Conservation (phyloP, 192 early-diverging fungal genomes). For the Coemansia erecta region DNA sequence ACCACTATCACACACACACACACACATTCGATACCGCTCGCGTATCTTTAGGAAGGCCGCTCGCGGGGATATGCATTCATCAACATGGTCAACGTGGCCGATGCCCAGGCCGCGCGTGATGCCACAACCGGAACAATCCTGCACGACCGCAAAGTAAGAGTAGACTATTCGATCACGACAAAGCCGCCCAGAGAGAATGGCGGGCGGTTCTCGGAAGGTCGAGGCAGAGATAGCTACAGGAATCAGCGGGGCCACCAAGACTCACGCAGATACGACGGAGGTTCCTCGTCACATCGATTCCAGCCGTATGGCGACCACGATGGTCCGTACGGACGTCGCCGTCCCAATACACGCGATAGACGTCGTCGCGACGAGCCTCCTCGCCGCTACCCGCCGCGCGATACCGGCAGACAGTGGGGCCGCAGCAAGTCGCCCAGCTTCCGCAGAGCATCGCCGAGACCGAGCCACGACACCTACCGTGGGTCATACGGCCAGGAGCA, state of each 20-base stretch:
- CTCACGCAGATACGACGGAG: slow-evolving; percentile 2
- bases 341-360: slow-evolving; percentile 38
- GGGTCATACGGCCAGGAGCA: slow-evolving; percentile 4
- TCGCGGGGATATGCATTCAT: slow-evolving; percentile 47
- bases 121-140: slow-evolving; percentile 20
- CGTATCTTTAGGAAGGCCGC: slow-evolving; percentile 33
- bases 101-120: slow-evolving; percentile 35
- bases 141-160: slow-evolving; percentile 43
- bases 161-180: slow-evolving; percentile 45
- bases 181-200: slow-evolving; percentile 7
- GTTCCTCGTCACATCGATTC: neutral
- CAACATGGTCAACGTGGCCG: slow-evolving; percentile 33
- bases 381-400: slow-evolving; percentile 8
- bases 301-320: slow-evolving; percentile 8
- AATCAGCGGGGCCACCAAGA: neutral
- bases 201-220: neutral
- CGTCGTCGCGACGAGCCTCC: slow-evolving; percentile 34
- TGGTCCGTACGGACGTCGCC: slow-evolving; percentile 12
- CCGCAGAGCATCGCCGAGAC: slow-evolving; percentile 2
- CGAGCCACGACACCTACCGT: slow-evolving; percentile 11
- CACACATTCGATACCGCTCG: neutral
- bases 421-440: slow-evolving; percentile 45
- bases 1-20: slow-evolving; percentile 3
- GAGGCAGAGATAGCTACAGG: neutral
- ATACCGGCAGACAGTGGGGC: slow-evolving; percentile 7